Evolutionary conservation across 2,329 filamentous ascomycete genomes (phyloP).

Genomic region (Canariomyces notabilis): DNA sequence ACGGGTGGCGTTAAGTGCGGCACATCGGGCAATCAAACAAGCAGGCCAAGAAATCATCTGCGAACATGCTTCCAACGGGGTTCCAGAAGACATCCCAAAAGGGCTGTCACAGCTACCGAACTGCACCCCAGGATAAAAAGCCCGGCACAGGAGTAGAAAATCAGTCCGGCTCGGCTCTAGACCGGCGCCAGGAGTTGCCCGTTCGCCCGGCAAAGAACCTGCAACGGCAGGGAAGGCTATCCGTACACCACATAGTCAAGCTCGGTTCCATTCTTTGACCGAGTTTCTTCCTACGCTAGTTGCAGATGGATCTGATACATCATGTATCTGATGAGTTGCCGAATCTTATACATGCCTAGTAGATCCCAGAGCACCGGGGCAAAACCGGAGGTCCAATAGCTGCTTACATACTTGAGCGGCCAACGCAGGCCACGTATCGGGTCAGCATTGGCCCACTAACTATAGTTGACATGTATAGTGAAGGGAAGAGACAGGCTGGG

Average conservation of each 20-base stretch:
- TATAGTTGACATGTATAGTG: conserved; percentile 9
- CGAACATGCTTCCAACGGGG: conserved; percentile 26
- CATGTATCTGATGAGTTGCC: background rate
- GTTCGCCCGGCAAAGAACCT: conserved; percentile 13
- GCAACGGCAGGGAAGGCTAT: conserved; percentile 1
- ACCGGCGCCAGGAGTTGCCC: conserved; percentile 2
- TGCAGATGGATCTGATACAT: background rate
- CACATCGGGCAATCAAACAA: conserved; percentile 31
- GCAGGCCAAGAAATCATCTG: conserved; percentile 19
- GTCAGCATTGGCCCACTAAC: conserved; percentile 17
- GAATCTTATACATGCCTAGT: background rate
- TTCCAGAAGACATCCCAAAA: conserved; percentile 23
- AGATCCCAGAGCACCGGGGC: background rate
- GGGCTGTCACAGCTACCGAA: conserved; percentile 9
- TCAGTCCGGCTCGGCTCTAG: conserved; percentile 15
- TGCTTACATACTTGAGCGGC: conserved; percentile 1
- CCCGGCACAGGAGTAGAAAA: conserved; percentile 15
- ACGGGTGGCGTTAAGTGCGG: conserved; percentile 20
- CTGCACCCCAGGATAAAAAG: conserved; percentile 12
- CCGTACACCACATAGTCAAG: conserved; percentile 11
- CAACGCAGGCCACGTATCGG: conserved; percentile 17
- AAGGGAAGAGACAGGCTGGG: conserved; percentile 6
- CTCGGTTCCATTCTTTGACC: background rate
- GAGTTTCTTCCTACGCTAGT: background rate
- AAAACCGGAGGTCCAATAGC: background rate